Percentiles rank a stretch among this genome's conserved stretches.
Evolutionary conservation across 345 rosid species (phyloP).

Genomic region (Microthlaspi erraticum): DNA sequence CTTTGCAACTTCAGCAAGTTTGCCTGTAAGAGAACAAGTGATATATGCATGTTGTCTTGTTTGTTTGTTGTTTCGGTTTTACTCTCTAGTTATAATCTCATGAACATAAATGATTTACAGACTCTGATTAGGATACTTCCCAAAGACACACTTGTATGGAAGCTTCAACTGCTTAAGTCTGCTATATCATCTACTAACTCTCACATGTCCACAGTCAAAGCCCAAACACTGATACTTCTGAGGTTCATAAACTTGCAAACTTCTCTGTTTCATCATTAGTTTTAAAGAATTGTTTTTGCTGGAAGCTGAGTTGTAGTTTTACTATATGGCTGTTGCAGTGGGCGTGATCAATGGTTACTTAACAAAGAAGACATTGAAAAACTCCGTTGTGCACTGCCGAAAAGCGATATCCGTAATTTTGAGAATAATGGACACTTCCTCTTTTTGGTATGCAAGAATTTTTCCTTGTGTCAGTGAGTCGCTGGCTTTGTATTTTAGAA

Average conservation of each 20-base stretch:
- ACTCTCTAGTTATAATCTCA: constrained; percentile 5
- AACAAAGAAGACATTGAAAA: constrained; percentile 68
- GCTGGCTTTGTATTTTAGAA: background rate
- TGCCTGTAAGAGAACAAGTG: constrained; percentile 53
- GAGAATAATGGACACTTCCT: constrained; percentile 66
- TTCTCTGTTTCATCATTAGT: constrained; percentile 21
- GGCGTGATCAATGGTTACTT: constrained; percentile 69
- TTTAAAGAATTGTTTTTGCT: background rate
- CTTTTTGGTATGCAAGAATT: constrained; percentile 77
- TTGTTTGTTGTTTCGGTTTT: background rate
- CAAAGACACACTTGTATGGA: constrained; percentile 76
- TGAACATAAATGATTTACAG: constrained; percentile 47
- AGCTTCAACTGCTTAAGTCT: constrained; percentile 65
- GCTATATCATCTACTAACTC: constrained; percentile 64
- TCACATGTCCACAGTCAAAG: constrained; percentile 57
- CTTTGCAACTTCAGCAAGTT: constrained; percentile 39
- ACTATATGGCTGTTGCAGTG: constrained; percentile 50
- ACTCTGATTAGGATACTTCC: constrained; percentile 60
- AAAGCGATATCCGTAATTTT: constrained; percentile 59
- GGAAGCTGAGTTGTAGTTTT: constrained; percentile 18
- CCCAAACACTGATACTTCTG: constrained; percentile 64
- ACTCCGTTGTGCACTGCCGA: constrained; percentile 50
- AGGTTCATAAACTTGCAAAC: constrained; percentile 49
- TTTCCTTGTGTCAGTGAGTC: constrained; percentile 12
- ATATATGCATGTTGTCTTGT: constrained; percentile 2